Evolutionary conservation across 2,329 filamentous ascomycete species (phyloP), one percentile per base, ranked within the genome.

Genomic region (Microcera coccophila): DNA sequence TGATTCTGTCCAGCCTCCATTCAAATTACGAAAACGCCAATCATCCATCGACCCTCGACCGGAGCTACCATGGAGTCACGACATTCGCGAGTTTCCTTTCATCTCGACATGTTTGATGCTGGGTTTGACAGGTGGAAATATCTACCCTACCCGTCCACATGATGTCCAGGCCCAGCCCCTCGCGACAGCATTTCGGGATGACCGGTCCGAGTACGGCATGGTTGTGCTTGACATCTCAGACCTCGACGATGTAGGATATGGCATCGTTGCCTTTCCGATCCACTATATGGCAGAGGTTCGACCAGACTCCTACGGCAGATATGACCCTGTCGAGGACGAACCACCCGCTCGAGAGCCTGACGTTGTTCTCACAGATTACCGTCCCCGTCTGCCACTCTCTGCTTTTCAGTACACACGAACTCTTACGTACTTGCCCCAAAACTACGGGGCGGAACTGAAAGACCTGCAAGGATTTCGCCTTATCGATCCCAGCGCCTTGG

Each of bases 71-170:
- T 39, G 37, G 37, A 21, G 16, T n/a, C 16, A 39, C 24, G 16
- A 10, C 4, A 20, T 39, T 18, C 12, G 26, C 24, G 37, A 39
- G 24, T 32, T 39, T 21, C 26, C 37, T 18, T 39, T 39, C 24
- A 39, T 19, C 10, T 39, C 37, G 14, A 39, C 37, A 20, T 39
- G 37, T 28, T 14, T 39, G 11, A 14, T 39, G n/a, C 37, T 39
- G 7, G 37, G 26, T n/a, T 32, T 39, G n/a, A 20, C 4, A 14
- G n/a, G 18, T 9, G 37, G 32, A 10, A 5, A 10, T 18, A 14
- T 31, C 24, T 14, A 31, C 36, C 12, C 7, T 31, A 39, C 37
- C 12, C 26, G 37, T 15, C 17, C 17, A 21, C 24, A 31, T n/a
- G 26, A 39, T 19, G 37, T 39, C 16, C 37, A 39, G 37, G 9